Evolutionary conservation across 2,329 filamentous ascomycete genomes (phyloP).

Genomic region (Fusarium sacchari): DNA sequence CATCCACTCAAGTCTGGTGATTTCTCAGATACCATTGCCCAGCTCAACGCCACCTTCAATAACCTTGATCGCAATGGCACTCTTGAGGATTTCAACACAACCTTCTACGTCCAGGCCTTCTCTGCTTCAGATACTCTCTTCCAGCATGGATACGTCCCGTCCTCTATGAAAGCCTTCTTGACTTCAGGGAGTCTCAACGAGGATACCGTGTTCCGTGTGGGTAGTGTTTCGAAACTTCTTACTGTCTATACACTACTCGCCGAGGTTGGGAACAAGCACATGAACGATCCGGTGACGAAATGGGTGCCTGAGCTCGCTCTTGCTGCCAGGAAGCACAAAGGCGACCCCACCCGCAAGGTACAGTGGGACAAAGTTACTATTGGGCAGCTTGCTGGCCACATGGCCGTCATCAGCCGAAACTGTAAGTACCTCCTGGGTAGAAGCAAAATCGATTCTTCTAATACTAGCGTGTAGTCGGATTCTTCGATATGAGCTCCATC

Average conservation of each 20-base stretch:
- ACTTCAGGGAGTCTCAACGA: background rate
- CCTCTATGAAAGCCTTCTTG: background rate
- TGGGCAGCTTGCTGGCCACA: background rate
- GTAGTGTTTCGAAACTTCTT: background rate
- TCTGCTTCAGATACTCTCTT: constrained; percentile 2
- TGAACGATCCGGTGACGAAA: constrained; percentile 6
- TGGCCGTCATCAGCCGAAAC: background rate
- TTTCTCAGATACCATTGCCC: background rate
- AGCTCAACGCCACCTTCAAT: background rate
- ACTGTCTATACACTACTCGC: background rate
- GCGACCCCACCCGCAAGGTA: background rate
- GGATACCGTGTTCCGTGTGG: background rate
- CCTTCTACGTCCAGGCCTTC: constrained; percentile 8
- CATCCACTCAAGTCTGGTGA: background rate
- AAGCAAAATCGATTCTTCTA: background rate
- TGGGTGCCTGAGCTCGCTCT: constrained; percentile 14
- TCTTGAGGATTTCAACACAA: background rate
- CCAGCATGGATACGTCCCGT: background rate
- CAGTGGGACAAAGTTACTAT: constrained; percentile 12
- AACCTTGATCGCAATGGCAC: background rate
- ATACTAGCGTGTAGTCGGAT: background rate
- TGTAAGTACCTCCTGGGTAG: background rate
- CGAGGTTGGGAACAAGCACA: background rate
- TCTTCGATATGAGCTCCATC: background rate
- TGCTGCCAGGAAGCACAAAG: background rate